Evolutionary conservation across 140 eudicot species (phyloP), one percentile per base, ranked within the genome.

Genomic region (Cichorium intybus): DNA sequence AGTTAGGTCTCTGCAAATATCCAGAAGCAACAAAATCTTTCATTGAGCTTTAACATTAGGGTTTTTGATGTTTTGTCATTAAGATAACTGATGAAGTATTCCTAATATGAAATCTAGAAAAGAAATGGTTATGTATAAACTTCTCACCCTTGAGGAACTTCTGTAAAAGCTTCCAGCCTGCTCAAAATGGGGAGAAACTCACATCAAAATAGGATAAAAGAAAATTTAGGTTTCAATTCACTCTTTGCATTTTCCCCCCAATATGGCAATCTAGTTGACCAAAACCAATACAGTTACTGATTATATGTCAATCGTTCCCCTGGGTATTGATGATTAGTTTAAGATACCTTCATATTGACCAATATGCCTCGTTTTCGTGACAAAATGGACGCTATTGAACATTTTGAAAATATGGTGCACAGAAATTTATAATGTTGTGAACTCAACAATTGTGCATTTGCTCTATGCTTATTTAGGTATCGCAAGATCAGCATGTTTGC

Each of bases 91-190:
- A n/a, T n/a, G n/a, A 39, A 39, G 16, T 7, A 2, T 34, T 34
- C 1, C 4, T 16, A 20, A 55, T 26, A 10, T 55, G 7, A 24
- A 24, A 55, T 8, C 4, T 55, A n/a, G 0, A 15, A 65, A 60
- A 24, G 46, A 62, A 33, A 61, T 15, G 22, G 14, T 24, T 35
- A 12, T 53, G 34, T 16, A 47, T 3, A 14, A 77, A 34, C 37
- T 68, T 24, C 88, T 81, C 80, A 84, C 90, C 84, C 55, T 73
- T 48, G 88, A 46, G n/a, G 87, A 81, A 66, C 88, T 70, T 73
- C 68, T 73, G 71, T 54, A 59, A 78, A 77, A 74, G 70, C 82
- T 53, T 55, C 83, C 81, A 71, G 67, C 71, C 95, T 81, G 85
- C 83, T 69, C 41, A 76, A 74, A 69, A 45, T 28, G 8, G 24